Evolutionary conservation across 495 filamentous ascomycete genomes (phyloP).

Genomic region (Parathielavia appendiculata): DNA sequence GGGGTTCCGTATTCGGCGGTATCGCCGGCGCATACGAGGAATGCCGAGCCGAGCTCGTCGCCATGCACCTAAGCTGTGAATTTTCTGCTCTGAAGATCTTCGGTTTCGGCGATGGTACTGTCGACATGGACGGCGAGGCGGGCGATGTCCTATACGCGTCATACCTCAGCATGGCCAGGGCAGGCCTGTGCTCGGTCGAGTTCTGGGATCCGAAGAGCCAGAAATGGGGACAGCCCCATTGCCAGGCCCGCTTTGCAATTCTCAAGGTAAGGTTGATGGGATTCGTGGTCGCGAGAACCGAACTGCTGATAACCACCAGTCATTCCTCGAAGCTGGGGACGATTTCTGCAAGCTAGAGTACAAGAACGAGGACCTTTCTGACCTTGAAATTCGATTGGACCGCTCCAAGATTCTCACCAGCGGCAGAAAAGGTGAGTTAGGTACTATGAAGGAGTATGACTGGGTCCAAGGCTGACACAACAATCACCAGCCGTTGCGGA

Average conservation of each 20-base stretch:
- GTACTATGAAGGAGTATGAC: slow-evolving; percentile 7
- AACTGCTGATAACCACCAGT: slow-evolving; percentile 37
- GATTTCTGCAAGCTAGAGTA: slow-evolving; percentile 77
- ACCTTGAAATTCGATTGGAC: slow-evolving; percentile 75
- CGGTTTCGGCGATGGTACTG: slow-evolving; percentile 71
- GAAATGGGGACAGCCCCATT: slow-evolving; percentile 95
- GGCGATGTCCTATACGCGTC: slow-evolving; percentile 79
- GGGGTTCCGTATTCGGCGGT: slow-evolving; percentile 85
- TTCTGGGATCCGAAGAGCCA: slow-evolving; percentile 80
- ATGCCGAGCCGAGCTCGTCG: slow-evolving; percentile 73
- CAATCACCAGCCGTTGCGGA: slow-evolving; percentile 63
- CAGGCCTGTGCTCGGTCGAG: slow-evolving; percentile 77
- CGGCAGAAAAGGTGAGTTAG: slow-evolving; percentile 47
- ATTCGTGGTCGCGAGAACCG: background rate
- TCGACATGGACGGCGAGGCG: slow-evolving; percentile 66
- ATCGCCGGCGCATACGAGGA: slow-evolving; percentile 81
- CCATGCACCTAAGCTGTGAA: slow-evolving; percentile 88
- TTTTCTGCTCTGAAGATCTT: slow-evolving; percentile 86
- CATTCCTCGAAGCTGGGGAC: slow-evolving; percentile 78
- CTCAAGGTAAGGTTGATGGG: slow-evolving; percentile 40
- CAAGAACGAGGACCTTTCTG: slow-evolving; percentile 67
- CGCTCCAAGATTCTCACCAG: slow-evolving; percentile 69
- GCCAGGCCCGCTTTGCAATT: slow-evolving; percentile 91
- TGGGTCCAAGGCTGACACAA: slow-evolving; percentile 16
- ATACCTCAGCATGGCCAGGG: slow-evolving; percentile 89